Conservation (phyloP, 768 basidiomycete species). For the Obba rivulosa region DNA sequence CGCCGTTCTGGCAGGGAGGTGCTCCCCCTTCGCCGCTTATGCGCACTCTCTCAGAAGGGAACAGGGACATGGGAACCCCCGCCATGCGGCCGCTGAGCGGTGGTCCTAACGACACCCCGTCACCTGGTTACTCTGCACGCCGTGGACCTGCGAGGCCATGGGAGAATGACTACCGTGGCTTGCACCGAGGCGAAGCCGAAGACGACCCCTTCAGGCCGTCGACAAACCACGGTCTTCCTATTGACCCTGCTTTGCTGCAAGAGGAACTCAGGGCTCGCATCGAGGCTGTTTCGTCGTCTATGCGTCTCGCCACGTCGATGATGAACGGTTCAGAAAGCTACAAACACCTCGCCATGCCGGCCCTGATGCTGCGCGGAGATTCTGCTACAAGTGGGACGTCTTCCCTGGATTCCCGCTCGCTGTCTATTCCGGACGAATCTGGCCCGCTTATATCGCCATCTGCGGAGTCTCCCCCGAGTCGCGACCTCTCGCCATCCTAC, state of each 20-base stretch:
- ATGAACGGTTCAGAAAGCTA: no score
- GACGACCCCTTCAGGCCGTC: neutral
- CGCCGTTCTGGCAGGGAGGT: neutral
- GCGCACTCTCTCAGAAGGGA: slow-evolving; percentile 2
- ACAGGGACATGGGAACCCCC: neutral
- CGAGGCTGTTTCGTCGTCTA: no score
- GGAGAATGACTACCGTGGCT: neutral
- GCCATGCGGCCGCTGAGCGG: neutral
- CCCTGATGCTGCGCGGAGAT: no score
- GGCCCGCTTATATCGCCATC: no score
- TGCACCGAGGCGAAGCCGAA: neutral
- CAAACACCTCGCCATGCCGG: no score
- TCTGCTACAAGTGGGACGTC: no score
- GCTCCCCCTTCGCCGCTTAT: neutral
- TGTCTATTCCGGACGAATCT: no score
- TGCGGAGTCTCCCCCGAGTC: no score
- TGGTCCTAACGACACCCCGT: neutral
- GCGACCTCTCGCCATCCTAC: no score
- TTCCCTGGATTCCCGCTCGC: no score
- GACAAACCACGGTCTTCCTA: neutral
- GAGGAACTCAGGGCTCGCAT: neutral
- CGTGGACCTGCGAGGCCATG: neutral
- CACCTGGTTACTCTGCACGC: neutral
- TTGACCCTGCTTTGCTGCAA: slow-evolving; percentile 11
- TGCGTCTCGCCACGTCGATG: no score